A percentile compares a stretch with the other conserved stretches of the same genome.
These are phyloP conservation scores for Penicillium canariense DNA, from an alignment of 495 filamentous ascomycete species.

Conservation along the genomic window DNA sequence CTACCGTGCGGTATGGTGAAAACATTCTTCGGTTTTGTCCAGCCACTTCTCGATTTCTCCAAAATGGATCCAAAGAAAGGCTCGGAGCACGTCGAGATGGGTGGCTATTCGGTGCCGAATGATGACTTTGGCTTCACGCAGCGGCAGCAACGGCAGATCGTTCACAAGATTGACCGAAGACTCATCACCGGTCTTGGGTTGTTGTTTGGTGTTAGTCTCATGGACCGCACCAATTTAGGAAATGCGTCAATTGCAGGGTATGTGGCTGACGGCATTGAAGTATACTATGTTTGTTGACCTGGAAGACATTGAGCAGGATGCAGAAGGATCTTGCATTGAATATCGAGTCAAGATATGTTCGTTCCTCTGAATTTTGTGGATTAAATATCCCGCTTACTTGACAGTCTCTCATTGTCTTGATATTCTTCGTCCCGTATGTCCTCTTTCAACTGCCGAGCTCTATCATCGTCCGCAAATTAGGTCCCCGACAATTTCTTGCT, in stretches of 20 bases:
- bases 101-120: background rate
- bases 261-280: slow-evolving; percentile 31
- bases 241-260: slow-evolving; percentile 53
- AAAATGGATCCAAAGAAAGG: background rate
- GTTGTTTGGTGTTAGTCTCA: slow-evolving; percentile 55
- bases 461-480: slow-evolving; percentile 56
- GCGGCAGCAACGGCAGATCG: slow-evolving; percentile 16
- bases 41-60: background rate
- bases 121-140: slow-evolving; percentile 6
- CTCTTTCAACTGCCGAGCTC: slow-evolving; percentile 61
- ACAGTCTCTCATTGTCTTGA: slow-evolving; percentile 55
- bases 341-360: slow-evolving; percentile 1
- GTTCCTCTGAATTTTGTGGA: background rate
- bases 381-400: background rate
- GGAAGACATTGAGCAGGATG: background rate
- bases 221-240: slow-evolving; percentile 60
- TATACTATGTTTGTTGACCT: background rate
- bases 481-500: slow-evolving; percentile 34
- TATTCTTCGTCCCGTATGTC: slow-evolving; percentile 67
- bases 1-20: background rate
- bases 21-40: background rate
- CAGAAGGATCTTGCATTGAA: slow-evolving; percentile 1
- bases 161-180: slow-evolving; percentile 52
- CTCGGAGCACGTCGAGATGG: background rate
- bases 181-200: slow-evolving; percentile 53